A percentile compares a stretch with the other conserved stretches of the same genome.
Evolutionary conservation across 345 rosid genomes (phyloP).

Genomic region (Pseudoturritis turrita): DNA sequence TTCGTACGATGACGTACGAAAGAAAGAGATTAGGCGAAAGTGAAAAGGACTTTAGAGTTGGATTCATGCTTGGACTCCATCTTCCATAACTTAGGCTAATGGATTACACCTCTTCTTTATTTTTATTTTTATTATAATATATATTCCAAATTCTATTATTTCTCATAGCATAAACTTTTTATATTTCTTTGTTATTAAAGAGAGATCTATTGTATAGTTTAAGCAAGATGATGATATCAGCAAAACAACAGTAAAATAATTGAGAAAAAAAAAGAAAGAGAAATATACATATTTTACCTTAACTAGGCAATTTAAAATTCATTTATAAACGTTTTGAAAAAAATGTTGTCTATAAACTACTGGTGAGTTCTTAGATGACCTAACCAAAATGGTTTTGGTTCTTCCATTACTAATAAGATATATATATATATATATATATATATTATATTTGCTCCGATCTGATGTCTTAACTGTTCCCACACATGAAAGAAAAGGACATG

Average conservation of each 20-base stretch:
- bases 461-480: conserved; percentile 13
- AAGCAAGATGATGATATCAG: conserved; percentile 13
- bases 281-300: neutral
- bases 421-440: no score
- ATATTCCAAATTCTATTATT: conserved; percentile 20
- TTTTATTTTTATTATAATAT: neutral
- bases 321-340: neutral
- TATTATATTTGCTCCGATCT: neutral
- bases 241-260: conserved; percentile 4
- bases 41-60: conserved; percentile 17
- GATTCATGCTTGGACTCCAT: conserved; percentile 40
- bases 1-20: conserved; percentile 30
- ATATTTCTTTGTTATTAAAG: neutral
- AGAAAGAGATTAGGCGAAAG: conserved; percentile 11
- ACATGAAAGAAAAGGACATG: conserved; percentile 31
- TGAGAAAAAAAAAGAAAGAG: neutral
- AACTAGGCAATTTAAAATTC: neutral
- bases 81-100: conserved; percentile 35
- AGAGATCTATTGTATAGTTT: neutral
- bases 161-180: conserved; percentile 6
- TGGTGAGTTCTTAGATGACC: conserved; percentile 22
- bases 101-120: conserved; percentile 30
- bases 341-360: neutral
- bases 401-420: conserved; percentile 1
- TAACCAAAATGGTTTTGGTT: conserved; percentile 20